Percentiles rank a stretch among this genome's conserved stretches.
Evolutionary conservation across 2,329 filamentous ascomycete genomes (phyloP).

Genomic region (Talaromyces sp.): DNA sequence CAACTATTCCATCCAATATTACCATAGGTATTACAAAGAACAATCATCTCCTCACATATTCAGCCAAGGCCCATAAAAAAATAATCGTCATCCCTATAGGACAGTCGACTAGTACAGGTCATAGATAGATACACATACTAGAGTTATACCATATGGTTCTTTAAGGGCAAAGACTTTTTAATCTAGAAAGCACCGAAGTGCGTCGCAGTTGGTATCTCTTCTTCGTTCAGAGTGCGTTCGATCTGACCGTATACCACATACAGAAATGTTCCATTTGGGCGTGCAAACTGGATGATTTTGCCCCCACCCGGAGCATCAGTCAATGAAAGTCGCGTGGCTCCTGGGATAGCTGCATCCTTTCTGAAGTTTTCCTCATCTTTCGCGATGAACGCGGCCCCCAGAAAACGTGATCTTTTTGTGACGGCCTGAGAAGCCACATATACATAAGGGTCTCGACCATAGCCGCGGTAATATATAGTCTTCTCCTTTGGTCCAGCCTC

Average conservation of each 20-base stretch:
- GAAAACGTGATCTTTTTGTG: constrained; percentile 55
- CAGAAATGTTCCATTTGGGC: constrained; percentile 60
- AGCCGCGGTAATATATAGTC: constrained; percentile 64
- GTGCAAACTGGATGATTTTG: constrained; percentile 30
- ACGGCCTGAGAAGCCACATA: constrained; percentile 58
- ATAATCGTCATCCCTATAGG: too few relatives aligned
- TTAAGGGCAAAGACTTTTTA: too few relatives aligned
- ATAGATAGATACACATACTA: too few relatives aligned
- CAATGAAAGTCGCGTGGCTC: constrained; percentile 57
- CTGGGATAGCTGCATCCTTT: constrained; percentile 51
- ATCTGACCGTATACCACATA: constrained; percentile 61
- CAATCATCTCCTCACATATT: too few relatives aligned
- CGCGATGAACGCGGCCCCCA: constrained; percentile 62
- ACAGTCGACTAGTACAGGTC: too few relatives aligned
- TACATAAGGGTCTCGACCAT: constrained; percentile 63
- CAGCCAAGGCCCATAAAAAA: too few relatives aligned
- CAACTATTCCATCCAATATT: too few relatives aligned
- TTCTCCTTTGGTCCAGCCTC: constrained; percentile 35
- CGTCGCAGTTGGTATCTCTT: constrained; percentile 23
- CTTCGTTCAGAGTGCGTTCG: constrained; percentile 34
- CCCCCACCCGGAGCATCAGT: constrained; percentile 32
- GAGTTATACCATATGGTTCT: too few relatives aligned
- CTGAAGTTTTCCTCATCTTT: constrained; percentile 59
- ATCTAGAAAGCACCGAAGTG: too few relatives aligned
- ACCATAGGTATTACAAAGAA: too few relatives aligned